Base-by-base conservation (phyloP, 169 alveolate species). In the Cardiosporidium cionae region DNA sequence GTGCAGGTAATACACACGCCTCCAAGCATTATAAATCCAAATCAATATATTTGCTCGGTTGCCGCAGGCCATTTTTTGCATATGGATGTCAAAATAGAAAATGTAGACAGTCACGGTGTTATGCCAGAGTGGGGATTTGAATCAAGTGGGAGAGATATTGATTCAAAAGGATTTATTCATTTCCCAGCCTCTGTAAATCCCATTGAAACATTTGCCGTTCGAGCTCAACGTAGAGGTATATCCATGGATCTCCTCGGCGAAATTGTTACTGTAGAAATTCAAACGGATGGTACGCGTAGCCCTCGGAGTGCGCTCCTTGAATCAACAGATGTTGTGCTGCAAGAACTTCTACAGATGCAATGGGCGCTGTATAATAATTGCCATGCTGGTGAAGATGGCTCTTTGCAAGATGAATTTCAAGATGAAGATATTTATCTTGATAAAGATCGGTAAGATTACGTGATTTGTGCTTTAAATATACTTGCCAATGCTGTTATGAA, bases 61-160 rank as follows among this genome's bases (percentile, higher is more conserved):
- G 52, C 88, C 22, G 80, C 87, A 16, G 90, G 87, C 16, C 82
- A 87, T 37, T 89, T 86, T 72, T 69, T 89, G 64, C 83, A 82
- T 32, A 84, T 89, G 90, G 90, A 89, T 35, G 92, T 89, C 37
- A 89, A 89, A 72, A 89, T 89, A 22, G 94, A 89, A 83, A n/a
- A n/a, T n/a, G n/a, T n/a, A n/a, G n/a, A n/a, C n/a, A n/a, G n/a
- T n/a, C n/a, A n/a, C n/a, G 75, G 86, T 64, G 93, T 89, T 36
- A 83, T 89, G 77, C 89, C 93, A 3, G 94, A 89, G 84, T 69
- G 53, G 62, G 94, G 94, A 31, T 82, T 87, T 35, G 91, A 89
- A 54, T 87, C 93, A 32, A 72, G 87, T 36, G 85, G 87, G 70
- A 73, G 94, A 32, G 94, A 89, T 79, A 83, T 88, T 33, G 86